Base-by-base conservation (phyloP, 306 rosid species). In the Acacia acuminata region DNA sequence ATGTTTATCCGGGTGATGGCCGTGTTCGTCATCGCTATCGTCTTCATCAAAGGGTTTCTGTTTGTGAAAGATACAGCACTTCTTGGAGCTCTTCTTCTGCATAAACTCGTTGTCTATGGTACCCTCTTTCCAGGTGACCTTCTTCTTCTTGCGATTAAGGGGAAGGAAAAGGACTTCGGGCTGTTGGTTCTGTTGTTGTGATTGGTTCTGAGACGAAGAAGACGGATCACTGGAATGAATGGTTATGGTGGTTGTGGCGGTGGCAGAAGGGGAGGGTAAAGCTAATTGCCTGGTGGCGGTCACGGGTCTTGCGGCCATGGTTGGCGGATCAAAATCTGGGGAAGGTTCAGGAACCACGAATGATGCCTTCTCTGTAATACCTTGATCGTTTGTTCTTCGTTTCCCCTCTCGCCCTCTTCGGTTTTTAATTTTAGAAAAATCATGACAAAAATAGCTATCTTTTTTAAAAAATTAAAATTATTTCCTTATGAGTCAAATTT, bases 71-170 rank as follows among this genome's bases (percentile, higher is more conserved):
- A 96, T 94, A 79, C 99, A 96, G 63, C 99, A 96, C 83, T 94
- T 96, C 79, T 96, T 96, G 84, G 98, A 96, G 84, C 98, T 94
- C 87, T 96, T 96, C 89, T 94, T 96, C 88, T 91, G 93, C 98
- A 96, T 88, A 73, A 92, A 94, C 90, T 96, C 99, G 79, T 96
- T 96, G 88, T 96, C 99, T 32, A 96, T 88, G 9, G 98, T 96
- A 44, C 94, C 99, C 45, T 96, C 97, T 84, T 94, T 96, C 98
- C 99, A 96, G 0, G 92, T 40, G 34, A 96, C 98, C 20, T 71
- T 71, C 58, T 71, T 71, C 38, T 71, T 71, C 76, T 71, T 71
- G 56, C 76, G 76, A 44, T 44, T 71, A 7, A 71, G 76, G 40
- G 76, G 76, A 45, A 71, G 76, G 76, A 71, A 71, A 14, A 71